These are phyloP conservation scores for Taphrina confusa DNA, from an alignment of 1,139 yeast genomes.

Conservation along the genomic window DNA sequence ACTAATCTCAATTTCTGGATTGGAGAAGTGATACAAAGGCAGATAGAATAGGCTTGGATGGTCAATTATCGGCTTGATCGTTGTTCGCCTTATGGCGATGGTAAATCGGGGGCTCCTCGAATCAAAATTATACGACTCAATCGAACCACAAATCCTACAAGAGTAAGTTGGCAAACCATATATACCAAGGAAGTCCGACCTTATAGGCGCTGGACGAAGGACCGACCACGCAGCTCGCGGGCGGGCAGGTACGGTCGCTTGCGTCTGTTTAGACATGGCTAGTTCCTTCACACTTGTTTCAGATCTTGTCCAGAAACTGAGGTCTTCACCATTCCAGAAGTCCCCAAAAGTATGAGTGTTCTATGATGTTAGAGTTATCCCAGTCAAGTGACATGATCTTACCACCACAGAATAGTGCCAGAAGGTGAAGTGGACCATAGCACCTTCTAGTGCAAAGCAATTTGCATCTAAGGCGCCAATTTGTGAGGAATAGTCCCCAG, in stretches of 20 bases:
- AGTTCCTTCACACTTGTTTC: not conserved
- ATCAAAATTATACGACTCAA: slow-evolving; percentile 44
- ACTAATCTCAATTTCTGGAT: not conserved
- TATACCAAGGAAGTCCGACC: slow-evolving; percentile 37
- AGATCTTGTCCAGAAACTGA: slow-evolving; percentile 79
- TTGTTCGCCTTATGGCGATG: slow-evolving; percentile 41
- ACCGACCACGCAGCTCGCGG: slow-evolving; percentile 48
- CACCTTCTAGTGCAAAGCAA: slow-evolving; percentile 71
- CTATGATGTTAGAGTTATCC: slow-evolving; percentile 40
- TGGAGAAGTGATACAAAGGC: not conserved
- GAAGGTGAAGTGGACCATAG: slow-evolving; percentile 68
- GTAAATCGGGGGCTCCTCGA: slow-evolving; percentile 43
- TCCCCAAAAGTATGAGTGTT: slow-evolving; percentile 86
- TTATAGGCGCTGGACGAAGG: slow-evolving; percentile 47
- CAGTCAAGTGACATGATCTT: not conserved
- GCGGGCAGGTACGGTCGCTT: too few species aligned
- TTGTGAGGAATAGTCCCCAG: slow-evolving; percentile 69
- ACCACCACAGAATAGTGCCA: slow-evolving; percentile 75
- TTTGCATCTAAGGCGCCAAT: slow-evolving; percentile 82
- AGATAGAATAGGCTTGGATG: not conserved
- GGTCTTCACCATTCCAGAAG: slow-evolving; percentile 88
- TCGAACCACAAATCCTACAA: slow-evolving; percentile 42
- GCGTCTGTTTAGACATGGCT: not conserved
- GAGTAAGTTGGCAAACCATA: not conserved
- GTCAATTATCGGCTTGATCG: not conserved